Evolutionary conservation across 2,329 filamentous ascomycete species (phyloP), one percentile per base, ranked within the genome.

Genomic region (Sclerotinia nivalis): DNA sequence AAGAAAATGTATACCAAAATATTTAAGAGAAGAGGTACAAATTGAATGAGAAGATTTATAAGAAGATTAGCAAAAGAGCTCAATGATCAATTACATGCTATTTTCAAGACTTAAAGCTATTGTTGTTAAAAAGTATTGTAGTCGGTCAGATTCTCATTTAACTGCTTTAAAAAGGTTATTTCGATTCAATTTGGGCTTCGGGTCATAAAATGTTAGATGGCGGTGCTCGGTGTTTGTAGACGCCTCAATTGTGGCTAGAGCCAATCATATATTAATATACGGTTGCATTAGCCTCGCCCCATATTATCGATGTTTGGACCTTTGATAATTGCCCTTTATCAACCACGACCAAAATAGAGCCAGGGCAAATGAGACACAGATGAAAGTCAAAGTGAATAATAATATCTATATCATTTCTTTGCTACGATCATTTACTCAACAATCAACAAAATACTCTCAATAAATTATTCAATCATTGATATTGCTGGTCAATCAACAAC

Each of bases 141-240:
- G 66, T 68, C 45, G 66, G 55, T 68, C 66, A 68, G 66, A 68
- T 68, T 68, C 55, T 52, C 54, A 69, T 66, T 69, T 54, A 68
- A 55, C 61, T 69, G 47, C 54, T 20, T 43, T 50, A 37, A 68
- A 70, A 67, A 55, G 34, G 55, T 61, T 68, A 68, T 59, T 61
- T 50, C 28, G 43, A 68, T 68, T 50, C 20, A 62, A 49, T 62
- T 62, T 49, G 28, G 37, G 43, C 18, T 49, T 61, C 43, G 65
- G 40, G 18, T 59, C 47, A 43, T 59, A 40, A 67, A 49, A 37
- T 66, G 50, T 45, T 56, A 66, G 45, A 50, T 50, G 45, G 58
- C 40, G 60, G 55, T 25, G 55, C 55, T 59, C 31, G 28, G 25
- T 49, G 22, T 10, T 45, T 18, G 2, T 49, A 49, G 43, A 31